Evolutionary conservation across 2,329 filamentous ascomycete genomes (phyloP), one percentile per base, ranked within the genome.

Genomic region (Fusarium pininemorale): DNA sequence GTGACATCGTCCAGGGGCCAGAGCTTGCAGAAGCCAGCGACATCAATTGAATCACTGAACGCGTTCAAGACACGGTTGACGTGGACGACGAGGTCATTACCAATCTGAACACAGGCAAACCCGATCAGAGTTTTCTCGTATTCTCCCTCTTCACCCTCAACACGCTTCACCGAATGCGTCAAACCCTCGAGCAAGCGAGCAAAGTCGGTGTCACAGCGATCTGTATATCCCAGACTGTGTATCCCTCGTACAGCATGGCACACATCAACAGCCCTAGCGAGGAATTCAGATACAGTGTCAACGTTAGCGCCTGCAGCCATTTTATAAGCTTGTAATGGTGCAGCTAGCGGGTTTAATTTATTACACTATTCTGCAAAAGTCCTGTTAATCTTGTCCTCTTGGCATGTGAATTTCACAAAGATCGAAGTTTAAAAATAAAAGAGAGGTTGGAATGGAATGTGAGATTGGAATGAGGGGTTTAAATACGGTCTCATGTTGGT

Each of bases 311-410:
- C 28, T 75, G 73, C 66, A 37, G 73, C 77, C 80, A 81, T 80
- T 80, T 80, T 80, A 80, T 79, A 79, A 55, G 64, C 78, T 78
- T 80, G 71, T 80, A 79, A 41, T 72, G 72, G 74, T 58, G 75
- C 55, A 73, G 48, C 22, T 53, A 37, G 32, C n/a, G 32, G 50
- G 26, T 58, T 51, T 41, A 55, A 26, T 67, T 42, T 42, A 66
- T 62, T 45, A 16, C 44, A 9, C 42, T 59, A 59, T 59, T 51
- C 38, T 59, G 56, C 56, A 28, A 59, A 37, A 37, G 35, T 38
- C 56, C 56, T 61, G 32, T 41, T 5, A 44, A 14, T 38, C n/a
- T 24, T 53, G 13, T 37, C 26, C 18, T 12, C 38, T 53, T 8
- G 15, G 12, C 12, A 30, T n/a, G 37, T 26, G 10, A 14, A 9